Percentiles rank a stretch among this genome's conserved stretches.
Conservation (phyloP, 75 land plant genomes). For the Picea sitchensis region DNA sequence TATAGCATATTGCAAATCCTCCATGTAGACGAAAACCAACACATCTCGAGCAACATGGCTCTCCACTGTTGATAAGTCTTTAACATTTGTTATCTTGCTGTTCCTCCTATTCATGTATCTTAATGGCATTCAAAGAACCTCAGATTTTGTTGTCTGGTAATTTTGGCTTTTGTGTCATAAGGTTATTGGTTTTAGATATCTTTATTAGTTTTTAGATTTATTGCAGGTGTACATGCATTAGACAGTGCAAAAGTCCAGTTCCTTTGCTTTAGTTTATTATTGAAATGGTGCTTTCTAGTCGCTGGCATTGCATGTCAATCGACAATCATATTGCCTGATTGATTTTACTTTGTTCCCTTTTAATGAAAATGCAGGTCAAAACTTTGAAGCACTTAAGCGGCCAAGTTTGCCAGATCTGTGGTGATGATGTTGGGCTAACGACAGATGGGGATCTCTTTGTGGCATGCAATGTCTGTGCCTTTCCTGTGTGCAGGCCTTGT, state of each 20-base stretch:
- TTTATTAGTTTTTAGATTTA: neutral
- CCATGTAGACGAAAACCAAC: neutral
- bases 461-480: slow-evolving; percentile 51
- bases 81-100: too few relatives aligned
- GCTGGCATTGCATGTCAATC: too few relatives aligned
- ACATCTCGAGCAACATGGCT: neutral
- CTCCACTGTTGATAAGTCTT: neutral
- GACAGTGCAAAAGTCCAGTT: neutral
- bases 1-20: too few relatives aligned
- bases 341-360: neutral
- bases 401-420: slow-evolving; percentile 50
- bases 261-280: neutral
- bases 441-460: slow-evolving; percentile 42
- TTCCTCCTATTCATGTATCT: neutral
- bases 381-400: slow-evolving; percentile 43
- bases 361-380: slow-evolving; percentile 54
- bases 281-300: neutral
- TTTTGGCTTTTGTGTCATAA: neutral
- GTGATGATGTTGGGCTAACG: slow-evolving; percentile 42
- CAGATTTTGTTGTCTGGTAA: neutral
- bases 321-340: neutral
- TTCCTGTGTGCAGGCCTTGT: slow-evolving; percentile 58
- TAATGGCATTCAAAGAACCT: neutral
- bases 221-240: neutral
- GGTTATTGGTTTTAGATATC: neutral